Base-by-base conservation (phyloP, 106 monocot genomes). In the Iris macrosiphon region DNA sequence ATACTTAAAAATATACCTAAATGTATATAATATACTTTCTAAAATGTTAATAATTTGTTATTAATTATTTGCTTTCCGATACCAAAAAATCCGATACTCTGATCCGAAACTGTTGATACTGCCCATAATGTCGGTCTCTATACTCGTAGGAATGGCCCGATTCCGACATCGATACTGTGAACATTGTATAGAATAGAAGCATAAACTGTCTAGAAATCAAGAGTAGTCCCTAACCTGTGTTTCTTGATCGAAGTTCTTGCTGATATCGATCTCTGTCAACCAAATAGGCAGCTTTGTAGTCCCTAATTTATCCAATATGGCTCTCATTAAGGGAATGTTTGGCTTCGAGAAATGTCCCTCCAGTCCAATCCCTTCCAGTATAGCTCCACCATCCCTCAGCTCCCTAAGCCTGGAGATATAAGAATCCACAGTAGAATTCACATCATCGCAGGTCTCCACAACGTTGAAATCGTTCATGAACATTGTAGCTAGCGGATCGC, bases 401-500 rank as follows among this genome's bases (percentile, higher is more conserved):
- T 87, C 82, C 40, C 29, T 68, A 4, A 96, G 72, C 40, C 71
- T 74, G 19, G 34, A 12, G 0, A 87, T 51, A 26, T 96, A 96
- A 4, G 79, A 50, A 42, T 96, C 96, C 17, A 87, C 86, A 1
- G 82, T 80, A 5, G 90, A 90, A 25, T 63, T 57, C 27, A 37
- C 66, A 35, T 96, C 96, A 22, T 72, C 79, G 55, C 96, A 96
- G 0, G 90, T 86, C 82, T 96, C 90, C 25, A 96, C 77, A 7
- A 96, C 96, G 27, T 96, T 89, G 61, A 64, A 96, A 38, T 96
- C 96, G 13, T 96, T 90, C 90, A 96, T 89, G 72, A 96, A 96
- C 38, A 96, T 32, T 14, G 85, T 87, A 2, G 90, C 90, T 10
- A 87, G 66, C 2, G 96, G 90, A 55, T 96, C 96, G 1, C 69